These are phyloP conservation scores for Coemansia asiatica DNA, from an alignment of 192 early-diverging fungal species.

Conservation along the genomic window DNA sequence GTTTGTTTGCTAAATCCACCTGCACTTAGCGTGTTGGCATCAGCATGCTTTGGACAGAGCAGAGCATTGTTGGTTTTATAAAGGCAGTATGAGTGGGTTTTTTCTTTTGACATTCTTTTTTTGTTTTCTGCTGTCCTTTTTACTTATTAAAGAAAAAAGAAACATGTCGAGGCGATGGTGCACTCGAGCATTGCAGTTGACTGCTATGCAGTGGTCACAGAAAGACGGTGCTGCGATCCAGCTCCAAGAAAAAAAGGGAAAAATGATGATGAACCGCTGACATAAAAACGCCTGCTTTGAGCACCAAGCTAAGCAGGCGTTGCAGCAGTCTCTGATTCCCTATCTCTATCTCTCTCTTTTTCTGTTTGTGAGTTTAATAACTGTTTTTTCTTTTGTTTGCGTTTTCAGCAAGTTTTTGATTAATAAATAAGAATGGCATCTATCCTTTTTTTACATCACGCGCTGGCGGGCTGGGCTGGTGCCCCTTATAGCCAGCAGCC, in stretches of 20 bases:
- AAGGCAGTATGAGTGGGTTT: background rate
- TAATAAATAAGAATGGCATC: no score
- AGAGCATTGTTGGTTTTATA: background rate
- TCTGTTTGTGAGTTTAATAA: background rate
- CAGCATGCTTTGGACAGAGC: background rate
- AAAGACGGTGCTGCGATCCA: background rate
- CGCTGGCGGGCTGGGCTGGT: background rate
- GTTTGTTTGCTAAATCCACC: background rate
- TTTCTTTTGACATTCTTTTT: constrained; percentile 54
- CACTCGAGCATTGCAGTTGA: background rate
- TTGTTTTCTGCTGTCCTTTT: constrained; percentile 1
- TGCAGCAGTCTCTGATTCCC: background rate
- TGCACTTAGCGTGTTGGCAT: no score
- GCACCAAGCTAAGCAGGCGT: background rate
- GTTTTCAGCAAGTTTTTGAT: no score
- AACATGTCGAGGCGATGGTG: constrained; percentile 21
- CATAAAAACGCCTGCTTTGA: background rate
- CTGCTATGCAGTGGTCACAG: background rate
- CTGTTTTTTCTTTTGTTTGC: no score
- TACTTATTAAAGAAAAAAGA: constrained; percentile 16
- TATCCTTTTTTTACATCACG: no score
- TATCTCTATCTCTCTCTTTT: background rate
- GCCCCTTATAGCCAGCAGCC: no score
- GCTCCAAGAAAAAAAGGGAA: background rate
- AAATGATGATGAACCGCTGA: background rate